Evolutionary conservation across 2,329 filamentous ascomycete genomes (phyloP).

Genomic region (Dactylellina cionopaga): DNA sequence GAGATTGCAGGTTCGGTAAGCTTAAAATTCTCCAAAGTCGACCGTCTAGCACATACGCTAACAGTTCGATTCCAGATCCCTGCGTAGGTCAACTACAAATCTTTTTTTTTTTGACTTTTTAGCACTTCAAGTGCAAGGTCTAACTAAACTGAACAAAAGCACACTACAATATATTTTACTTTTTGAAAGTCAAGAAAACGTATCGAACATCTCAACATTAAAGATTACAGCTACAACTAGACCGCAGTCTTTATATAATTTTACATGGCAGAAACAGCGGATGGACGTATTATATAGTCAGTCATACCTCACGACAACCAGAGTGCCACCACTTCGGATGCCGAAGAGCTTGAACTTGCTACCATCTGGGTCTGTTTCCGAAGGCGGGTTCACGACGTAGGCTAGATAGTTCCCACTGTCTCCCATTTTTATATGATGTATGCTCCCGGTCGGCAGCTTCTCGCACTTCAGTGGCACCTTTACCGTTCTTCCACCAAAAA

Average conservation of each 20-base stretch:
- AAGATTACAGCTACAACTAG: too few relatives aligned
- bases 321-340: not conserved
- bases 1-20: slow-evolving; percentile 35
- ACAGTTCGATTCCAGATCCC: slow-evolving; percentile 31
- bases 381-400: not conserved
- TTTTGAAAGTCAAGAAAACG: too few relatives aligned
- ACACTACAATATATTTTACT: too few relatives aligned
- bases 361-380: not conserved
- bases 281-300: slow-evolving; percentile 1
- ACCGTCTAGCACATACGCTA: not conserved
- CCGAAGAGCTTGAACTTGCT: not conserved
- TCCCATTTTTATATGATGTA: slow-evolving; percentile 34
- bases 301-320: slow-evolving; percentile 37
- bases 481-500: slow-evolving; percentile 13
- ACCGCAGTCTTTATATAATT: too few relatives aligned
- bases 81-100: slow-evolving; percentile 12
- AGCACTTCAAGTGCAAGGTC: too few relatives aligned
- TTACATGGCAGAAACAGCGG: too few relatives aligned
- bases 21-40: not conserved
- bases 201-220: too few relatives aligned
- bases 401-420: slow-evolving; percentile 35
- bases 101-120: slow-evolving; percentile 10
- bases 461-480: not conserved
- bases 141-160: too few relatives aligned
- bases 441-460: slow-evolving; percentile 5